Evolutionary conservation across 2,329 filamentous ascomycete genomes (phyloP).

Genomic region (Fusarium foetens): DNA sequence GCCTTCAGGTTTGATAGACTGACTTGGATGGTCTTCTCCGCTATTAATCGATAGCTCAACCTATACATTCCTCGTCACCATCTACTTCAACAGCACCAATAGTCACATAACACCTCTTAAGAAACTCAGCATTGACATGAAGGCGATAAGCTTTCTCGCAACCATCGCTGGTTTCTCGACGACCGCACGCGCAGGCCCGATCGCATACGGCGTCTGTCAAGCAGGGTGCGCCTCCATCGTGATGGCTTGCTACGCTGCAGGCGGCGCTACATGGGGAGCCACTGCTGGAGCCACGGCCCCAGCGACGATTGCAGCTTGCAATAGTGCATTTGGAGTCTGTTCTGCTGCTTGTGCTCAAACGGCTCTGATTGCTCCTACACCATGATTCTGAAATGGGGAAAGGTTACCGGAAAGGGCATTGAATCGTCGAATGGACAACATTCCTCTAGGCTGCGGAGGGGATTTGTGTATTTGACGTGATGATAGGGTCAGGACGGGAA

Average conservation of each 20-base stretch:
- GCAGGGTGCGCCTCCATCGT: not conserved
- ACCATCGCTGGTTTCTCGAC: not conserved
- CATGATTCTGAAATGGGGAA: not conserved
- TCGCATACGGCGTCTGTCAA: not conserved
- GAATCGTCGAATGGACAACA: rapidly evolving
- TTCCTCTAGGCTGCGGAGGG: rapidly evolving
- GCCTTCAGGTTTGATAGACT: too few relatives aligned
- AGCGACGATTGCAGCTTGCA: not conserved
- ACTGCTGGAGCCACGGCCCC: not conserved
- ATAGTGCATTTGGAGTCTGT: constrained; percentile 5
- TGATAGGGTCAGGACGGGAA: not conserved
- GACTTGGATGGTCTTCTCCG: too few relatives aligned
- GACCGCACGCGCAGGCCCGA: not conserved
- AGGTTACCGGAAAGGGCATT: too few relatives aligned
- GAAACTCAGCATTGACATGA: too few relatives aligned
- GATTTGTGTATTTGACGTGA: too few relatives aligned
- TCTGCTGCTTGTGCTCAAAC: not conserved
- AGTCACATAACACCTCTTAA: too few relatives aligned
- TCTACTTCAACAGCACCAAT: too few relatives aligned
- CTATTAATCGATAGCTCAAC: too few relatives aligned
- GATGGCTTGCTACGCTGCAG: constrained; percentile 6
- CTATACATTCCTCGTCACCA: too few relatives aligned
- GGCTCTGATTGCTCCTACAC: not conserved
- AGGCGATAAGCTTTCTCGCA: too few relatives aligned
- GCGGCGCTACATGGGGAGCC: constrained; percentile 2